A percentile compares a stretch with the other conserved stretches of the same genome.
Conservation (phyloP, 192 early-diverging fungal genomes). For the Chytriomyces sp. region DNA sequence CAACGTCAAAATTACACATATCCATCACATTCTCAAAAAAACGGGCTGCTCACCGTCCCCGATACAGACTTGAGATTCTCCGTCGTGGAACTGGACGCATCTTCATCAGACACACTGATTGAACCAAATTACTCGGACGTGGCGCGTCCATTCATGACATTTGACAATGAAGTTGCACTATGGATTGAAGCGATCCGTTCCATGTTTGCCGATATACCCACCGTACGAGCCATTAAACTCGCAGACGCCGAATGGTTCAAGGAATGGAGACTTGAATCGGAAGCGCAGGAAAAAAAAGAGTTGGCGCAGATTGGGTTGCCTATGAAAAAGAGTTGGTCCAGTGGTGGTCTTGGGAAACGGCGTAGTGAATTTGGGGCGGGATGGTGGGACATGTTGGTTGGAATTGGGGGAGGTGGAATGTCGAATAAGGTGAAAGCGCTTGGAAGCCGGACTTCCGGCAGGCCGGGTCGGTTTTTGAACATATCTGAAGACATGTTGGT, state of each 20-base stretch:
- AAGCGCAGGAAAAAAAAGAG: slow-evolving; percentile 24
- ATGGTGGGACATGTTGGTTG: slow-evolving; percentile 16
- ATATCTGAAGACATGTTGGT: slow-evolving; percentile 11
- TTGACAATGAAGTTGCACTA: not conserved
- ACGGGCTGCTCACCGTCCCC: too few relatives aligned
- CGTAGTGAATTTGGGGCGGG: slow-evolving; percentile 11
- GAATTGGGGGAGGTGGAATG: slow-evolving; percentile 5
- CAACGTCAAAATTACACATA: too few relatives aligned
- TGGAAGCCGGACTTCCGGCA: not conserved
- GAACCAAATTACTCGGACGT: not conserved
- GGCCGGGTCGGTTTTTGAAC: slow-evolving; percentile 16
- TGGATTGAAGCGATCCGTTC: slow-evolving; percentile 12
- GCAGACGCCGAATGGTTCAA: slow-evolving; percentile 30
- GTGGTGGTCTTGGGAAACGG: slow-evolving; percentile 5
- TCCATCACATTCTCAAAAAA: not conserved
- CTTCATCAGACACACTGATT: not conserved
- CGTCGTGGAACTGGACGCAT: not conserved
- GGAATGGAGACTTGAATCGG: slow-evolving; percentile 6
- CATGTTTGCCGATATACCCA: slow-evolving; percentile 9
- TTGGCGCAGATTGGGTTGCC: slow-evolving; percentile 3
- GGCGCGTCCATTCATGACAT: not conserved
- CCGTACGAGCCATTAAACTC: slow-evolving; percentile 15
- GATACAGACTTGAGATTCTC: not conserved
- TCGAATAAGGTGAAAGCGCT: not conserved
- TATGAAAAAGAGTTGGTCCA: slow-evolving; percentile 19